phyloP scores from a whole-genome alignment of 176 grass and related monocot species.

The Leersia perrieri region DNA sequence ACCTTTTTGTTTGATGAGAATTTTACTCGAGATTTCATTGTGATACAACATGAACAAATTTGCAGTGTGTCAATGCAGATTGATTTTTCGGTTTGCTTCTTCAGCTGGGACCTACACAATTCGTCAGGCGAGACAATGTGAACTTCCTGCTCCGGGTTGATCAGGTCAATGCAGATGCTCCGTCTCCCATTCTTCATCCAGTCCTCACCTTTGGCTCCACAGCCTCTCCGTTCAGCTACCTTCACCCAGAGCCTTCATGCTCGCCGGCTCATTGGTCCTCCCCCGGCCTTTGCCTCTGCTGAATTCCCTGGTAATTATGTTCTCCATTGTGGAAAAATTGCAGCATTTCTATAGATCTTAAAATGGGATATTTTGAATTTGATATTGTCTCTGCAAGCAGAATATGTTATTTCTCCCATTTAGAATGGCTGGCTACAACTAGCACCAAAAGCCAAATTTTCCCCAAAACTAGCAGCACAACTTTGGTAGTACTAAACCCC shows the following conservation, averaged over 20 bases:
- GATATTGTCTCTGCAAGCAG: not conserved
- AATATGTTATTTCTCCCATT: not conserved
- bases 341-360: not conserved
- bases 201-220: not conserved
- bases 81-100: not conserved
- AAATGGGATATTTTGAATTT: not conserved
- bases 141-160: slow-evolving; percentile 15
- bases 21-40: not conserved
- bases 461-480: not conserved
- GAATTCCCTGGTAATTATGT: slow-evolving; percentile 39
- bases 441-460: not conserved
- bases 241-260: not conserved
- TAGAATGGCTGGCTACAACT: not conserved
- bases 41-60: not conserved
- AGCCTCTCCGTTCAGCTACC: not conserved
- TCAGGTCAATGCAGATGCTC: slow-evolving; percentile 19
- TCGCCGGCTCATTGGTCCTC: not conserved
- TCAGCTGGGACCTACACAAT: not conserved
- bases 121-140: not conserved
- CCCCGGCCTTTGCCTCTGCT: slow-evolving; percentile 22
- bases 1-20: not conserved
- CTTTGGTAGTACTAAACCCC: not conserved
- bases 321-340: not conserved
- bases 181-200: not conserved
- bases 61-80: not conserved